phyloP scores from a whole-genome alignment of 2,329 filamentous ascomycete species.

The Talaromyces sp. region DNA sequence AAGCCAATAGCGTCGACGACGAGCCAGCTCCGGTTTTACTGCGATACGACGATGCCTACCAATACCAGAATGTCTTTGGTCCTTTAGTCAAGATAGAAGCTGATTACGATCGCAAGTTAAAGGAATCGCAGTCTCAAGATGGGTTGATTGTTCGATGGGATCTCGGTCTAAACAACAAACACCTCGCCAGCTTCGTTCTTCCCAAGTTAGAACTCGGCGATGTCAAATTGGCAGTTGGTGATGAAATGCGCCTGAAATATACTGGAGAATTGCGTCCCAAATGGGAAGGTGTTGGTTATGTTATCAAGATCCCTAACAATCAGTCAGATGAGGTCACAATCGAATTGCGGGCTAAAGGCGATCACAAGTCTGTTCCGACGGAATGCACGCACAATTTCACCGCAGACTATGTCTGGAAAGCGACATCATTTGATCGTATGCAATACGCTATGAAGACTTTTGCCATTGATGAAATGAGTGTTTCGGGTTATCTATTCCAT shows the following conservation, averaged over 20 bases:
- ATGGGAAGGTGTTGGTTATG: conserved; percentile 98
- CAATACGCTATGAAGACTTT: conserved; percentile 99
- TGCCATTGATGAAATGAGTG: conserved; percentile 94
- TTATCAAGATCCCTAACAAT: conserved; percentile 99
- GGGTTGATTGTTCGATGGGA: conserved; percentile 94
- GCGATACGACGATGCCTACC: conserved; percentile 94
- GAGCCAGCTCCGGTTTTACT: conserved; percentile 89
- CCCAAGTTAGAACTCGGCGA: conserved; percentile 97
- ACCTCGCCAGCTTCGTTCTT: conserved; percentile 89
- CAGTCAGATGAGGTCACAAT: conserved; percentile 96
- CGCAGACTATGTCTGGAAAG: conserved; percentile 99
- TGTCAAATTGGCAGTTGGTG: conserved; percentile 94
- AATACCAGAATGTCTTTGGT: conserved; percentile 98
- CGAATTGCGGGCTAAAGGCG: conserved; percentile 87
- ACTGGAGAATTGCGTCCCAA: conserved; percentile 85
- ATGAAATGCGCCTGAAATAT: conserved; percentile 97
- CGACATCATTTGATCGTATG: conserved; percentile 98
- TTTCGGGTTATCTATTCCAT: conserved; percentile 98
- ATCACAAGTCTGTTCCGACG: conserved; percentile 92
- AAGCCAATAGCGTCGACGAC: conserved; percentile 86
- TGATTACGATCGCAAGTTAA: conserved; percentile 97
- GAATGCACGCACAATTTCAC: conserved; percentile 98
- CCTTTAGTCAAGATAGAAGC: conserved; percentile 98
- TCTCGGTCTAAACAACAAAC: conserved; percentile 93
- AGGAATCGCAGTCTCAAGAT: conserved; percentile 96